Evolutionary conservation across 768 basidiomycete genomes (phyloP).

Genomic region (Trametes cubensis): DNA sequence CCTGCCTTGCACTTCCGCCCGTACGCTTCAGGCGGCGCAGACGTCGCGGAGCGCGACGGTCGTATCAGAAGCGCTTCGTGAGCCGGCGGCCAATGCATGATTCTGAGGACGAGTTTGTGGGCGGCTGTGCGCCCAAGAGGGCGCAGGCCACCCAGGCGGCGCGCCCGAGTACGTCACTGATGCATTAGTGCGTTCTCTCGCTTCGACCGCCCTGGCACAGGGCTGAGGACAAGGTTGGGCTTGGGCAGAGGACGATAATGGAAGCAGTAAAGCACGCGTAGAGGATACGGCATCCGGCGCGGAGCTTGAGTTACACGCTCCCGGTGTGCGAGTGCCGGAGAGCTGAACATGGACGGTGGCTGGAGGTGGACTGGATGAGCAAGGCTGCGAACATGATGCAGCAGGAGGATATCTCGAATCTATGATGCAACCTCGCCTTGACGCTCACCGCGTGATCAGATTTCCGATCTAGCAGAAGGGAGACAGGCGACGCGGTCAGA

Average conservation of each 20-base stretch:
- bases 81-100: not conserved
- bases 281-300: slow-evolving; percentile 1
- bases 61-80: not conserved
- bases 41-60: slow-evolving; percentile 3
- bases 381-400: slow-evolving; percentile 6
- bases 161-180: slow-evolving; percentile 4
- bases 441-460: slow-evolving; percentile 8
- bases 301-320: slow-evolving; percentile 13
- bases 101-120: not conserved
- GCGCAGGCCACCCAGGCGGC: not conserved
- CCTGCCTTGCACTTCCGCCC: slow-evolving; percentile 1
- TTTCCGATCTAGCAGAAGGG: slow-evolving; percentile 10
- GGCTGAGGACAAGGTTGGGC: not conserved
- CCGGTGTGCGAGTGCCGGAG: slow-evolving; percentile 7
- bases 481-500: not conserved
- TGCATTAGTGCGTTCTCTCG: not conserved
- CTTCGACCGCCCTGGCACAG: not conserved
- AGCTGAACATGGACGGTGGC: not conserved
- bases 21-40: not conserved
- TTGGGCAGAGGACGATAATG: not conserved
- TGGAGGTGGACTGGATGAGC: no score
- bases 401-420: not conserved
- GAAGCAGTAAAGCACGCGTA: not conserved
- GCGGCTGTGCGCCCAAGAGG: not conserved
- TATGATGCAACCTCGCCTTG: slow-evolving; percentile 1